phyloP scores from a whole-genome alignment of 179 eudicot genomes.

The Carnegiea gigantea region DNA sequence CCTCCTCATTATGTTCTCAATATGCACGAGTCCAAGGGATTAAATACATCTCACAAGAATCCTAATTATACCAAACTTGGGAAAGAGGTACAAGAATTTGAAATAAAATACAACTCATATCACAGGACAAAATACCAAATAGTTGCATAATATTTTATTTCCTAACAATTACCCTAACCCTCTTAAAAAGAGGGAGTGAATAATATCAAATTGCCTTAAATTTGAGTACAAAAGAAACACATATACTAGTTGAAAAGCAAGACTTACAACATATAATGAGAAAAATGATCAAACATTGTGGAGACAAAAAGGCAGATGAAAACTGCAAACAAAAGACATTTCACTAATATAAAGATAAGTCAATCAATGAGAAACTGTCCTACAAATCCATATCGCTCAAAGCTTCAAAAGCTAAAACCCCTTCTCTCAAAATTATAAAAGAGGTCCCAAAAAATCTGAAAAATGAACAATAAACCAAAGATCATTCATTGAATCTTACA shows the following conservation, averaged over 20 bases:
- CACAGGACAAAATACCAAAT: too few relatives aligned
- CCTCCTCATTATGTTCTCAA: too few relatives aligned
- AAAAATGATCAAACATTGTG: slow-evolving; percentile 17
- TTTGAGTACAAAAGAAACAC: slow-evolving; percentile 12
- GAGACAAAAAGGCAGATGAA: background rate
- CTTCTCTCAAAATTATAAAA: background rate
- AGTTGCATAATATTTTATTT: too few relatives aligned
- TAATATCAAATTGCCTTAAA: slow-evolving; percentile 11
- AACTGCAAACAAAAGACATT: background rate
- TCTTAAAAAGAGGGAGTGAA: too few relatives aligned
- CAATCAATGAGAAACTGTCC: slow-evolving; percentile 23
- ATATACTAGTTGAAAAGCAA: slow-evolving; percentile 23
- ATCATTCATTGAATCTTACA: slow-evolving; percentile 23
- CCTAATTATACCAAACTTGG: too few relatives aligned
- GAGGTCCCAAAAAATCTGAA: too few relatives aligned
- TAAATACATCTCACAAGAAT: too few relatives aligned
- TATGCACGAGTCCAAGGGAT: too few relatives aligned
- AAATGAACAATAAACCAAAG: slow-evolving; percentile 14
- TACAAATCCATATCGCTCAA: slow-evolving; percentile 10
- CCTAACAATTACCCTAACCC: too few relatives aligned
- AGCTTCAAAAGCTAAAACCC: slow-evolving; percentile 20
- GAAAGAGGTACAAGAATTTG: too few relatives aligned
- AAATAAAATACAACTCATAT: too few relatives aligned
- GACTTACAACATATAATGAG: slow-evolving; percentile 16
- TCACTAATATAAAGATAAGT: background rate